These are phyloP conservation scores for Yarrowia osloensis DNA, from an alignment of 805 yeast genomes.

Conservation along the genomic window DNA sequence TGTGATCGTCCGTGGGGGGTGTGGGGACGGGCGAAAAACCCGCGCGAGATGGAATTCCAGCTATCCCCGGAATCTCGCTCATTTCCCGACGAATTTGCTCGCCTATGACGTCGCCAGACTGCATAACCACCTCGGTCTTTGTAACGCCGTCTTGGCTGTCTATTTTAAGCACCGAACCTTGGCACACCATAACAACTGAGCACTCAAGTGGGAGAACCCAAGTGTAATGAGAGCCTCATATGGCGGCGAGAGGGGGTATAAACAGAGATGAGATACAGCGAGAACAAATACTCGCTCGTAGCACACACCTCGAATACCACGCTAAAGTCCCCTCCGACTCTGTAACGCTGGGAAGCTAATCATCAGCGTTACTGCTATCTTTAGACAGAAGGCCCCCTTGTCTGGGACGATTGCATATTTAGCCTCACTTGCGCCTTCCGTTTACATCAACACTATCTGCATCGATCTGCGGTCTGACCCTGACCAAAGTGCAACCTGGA, in stretches of 20 bases:
- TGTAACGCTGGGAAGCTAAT: neutral
- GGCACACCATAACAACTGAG: neutral
- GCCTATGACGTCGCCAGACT: neutral
- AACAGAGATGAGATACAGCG: no score
- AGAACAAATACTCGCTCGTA: no score
- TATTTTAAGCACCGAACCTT: constrained; percentile 6
- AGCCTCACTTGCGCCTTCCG: constrained; percentile 27
- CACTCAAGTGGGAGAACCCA: neutral
- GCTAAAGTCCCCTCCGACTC: neutral
- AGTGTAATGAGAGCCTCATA: no score
- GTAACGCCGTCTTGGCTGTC: constrained; percentile 10
- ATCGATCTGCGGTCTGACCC: constrained; percentile 20
- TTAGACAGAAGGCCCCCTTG: neutral
- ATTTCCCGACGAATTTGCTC: neutral
- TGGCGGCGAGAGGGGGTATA: no score
- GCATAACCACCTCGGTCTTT: neutral
- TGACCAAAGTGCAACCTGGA: neutral
- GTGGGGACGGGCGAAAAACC: no score
- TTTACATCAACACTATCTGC: constrained; percentile 23
- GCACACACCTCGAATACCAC: no score
- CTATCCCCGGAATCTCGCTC: no score
- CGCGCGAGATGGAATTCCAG: no score
- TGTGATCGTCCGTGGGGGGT: constrained; percentile 4
- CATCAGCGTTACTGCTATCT: neutral
- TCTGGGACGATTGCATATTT: neutral